Conservation (phyloP, 179 eudicot genomes). For the Beta macrorhiza region DNA sequence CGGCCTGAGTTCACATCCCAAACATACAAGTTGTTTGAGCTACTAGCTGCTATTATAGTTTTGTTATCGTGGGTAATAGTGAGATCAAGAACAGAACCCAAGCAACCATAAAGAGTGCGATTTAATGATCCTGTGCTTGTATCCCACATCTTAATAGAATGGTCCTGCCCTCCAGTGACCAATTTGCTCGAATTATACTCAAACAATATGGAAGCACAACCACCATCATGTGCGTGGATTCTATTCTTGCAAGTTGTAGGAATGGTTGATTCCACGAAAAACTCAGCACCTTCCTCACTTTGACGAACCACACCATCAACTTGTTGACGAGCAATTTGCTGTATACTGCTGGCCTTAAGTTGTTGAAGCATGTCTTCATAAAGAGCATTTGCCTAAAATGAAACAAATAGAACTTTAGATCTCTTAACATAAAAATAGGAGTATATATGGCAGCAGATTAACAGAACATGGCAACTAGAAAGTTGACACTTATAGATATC, state of each 20-base stretch:
- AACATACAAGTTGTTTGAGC: conserved; percentile 74
- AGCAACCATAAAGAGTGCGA: conserved; percentile 59
- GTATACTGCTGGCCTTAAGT: conserved; percentile 57
- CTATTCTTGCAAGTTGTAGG: conserved; percentile 61
- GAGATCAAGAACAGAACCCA: conserved; percentile 88
- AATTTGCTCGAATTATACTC: conserved; percentile 69
- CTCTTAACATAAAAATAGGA: background rate
- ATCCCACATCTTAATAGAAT: conserved; percentile 84
- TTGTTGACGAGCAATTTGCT: conserved; percentile 83
- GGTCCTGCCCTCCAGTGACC: conserved; percentile 89
- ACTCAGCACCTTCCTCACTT: conserved; percentile 89
- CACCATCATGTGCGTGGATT: conserved; percentile 82
- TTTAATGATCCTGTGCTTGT: conserved; percentile 56
- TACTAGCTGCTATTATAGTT: conserved; percentile 80
- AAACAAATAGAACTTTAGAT: conserved; percentile 3
- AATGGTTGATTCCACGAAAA: conserved; percentile 60
- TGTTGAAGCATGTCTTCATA: conserved; percentile 74
- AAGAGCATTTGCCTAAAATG: conserved; percentile 67
- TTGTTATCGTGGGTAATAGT: conserved; percentile 72
- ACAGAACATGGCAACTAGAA: background rate
- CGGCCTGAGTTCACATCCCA: conserved; percentile 80
- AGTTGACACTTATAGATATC: background rate
- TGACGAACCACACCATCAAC: conserved; percentile 94
- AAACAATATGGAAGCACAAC: conserved; percentile 78
- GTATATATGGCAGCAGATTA: background rate